Evolutionary conservation across 164 flowering plant genomes (phyloP), one percentile per base, ranked within the genome.

Genomic region (Macadamia integrifolia): DNA sequence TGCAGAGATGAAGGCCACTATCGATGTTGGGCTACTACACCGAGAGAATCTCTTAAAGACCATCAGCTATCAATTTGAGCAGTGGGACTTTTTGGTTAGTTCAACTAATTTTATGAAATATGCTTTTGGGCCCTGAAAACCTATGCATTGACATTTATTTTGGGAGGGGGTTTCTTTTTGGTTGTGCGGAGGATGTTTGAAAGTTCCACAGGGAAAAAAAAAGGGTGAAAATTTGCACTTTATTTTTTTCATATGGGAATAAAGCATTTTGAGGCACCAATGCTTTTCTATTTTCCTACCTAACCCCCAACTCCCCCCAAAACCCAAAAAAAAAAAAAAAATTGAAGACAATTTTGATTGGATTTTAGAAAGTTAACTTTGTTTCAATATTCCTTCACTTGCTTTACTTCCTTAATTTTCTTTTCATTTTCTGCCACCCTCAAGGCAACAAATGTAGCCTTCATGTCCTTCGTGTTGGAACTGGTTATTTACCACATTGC

Each of bases 11-110:
- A 87, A 84, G 75, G 85, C 85, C 49, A 87, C 97, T 14, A 83
- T 89, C 15, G 97, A 89, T 82, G 78, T 75, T 72, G 97, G 97
- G 53, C 68, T 81, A 62, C 44, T 74, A 30, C 97, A 86, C 68
- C 80, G 85, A 30, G 80, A 75, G 32, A 89, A 78, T 68, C 46
- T 84, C 63, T 69, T 91, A 61, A 81, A 80, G 50, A 79, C 79
- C 17, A 83, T 89, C 77, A 83, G 82, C 58, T 68, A 78, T 70
- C 83, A 91, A 57, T 80, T 71, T 80, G 94, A 85, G 78, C 86
- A 77, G 66, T 91, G 97, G 95, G 82, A 76, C 66, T 69, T 78
- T 72, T 75, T 87, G 93, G 97, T 91, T 10, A 75, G 81, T 78
- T 69, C 60, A 44, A 31, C 32, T 74, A 65, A 9, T 9, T 61